Evolutionary conservation across 1,284 basidiomycete genomes (phyloP).

Genomic region (Malassezia arunalokei): DNA sequence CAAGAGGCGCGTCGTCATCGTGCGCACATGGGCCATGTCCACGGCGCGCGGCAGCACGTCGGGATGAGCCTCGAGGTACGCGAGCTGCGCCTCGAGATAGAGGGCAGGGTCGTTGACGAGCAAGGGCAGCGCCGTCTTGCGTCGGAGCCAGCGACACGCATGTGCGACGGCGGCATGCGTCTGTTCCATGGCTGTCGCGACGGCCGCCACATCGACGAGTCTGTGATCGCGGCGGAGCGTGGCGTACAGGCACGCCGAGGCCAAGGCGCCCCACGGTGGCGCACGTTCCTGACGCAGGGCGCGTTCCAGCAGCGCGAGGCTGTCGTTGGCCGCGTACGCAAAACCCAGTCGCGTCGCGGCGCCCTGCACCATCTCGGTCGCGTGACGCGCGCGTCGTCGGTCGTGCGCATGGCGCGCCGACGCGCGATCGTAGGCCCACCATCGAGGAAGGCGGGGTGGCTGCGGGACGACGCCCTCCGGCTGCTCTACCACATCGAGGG

Average conservation of each 20-base stretch:
- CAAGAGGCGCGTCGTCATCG: neutral
- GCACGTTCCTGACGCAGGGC: neutral
- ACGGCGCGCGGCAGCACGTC: neutral
- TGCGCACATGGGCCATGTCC: neutral
- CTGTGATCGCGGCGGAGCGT: conserved; percentile 3
- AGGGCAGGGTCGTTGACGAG: conserved; percentile 2
- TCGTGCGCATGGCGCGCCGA: neutral
- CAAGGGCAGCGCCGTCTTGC: neutral
- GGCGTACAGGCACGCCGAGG: conserved; percentile 10
- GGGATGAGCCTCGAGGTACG: neutral
- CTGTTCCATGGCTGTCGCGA: conserved; percentile 8
- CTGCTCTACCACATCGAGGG: neutral
- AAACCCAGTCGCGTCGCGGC: conserved; percentile 10
- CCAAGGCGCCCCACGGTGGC: neutral
- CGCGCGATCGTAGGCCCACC: conserved; percentile 6
- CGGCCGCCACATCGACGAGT: conserved; percentile 4
- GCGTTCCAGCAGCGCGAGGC: neutral
- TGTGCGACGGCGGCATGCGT: neutral
- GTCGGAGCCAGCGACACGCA: neutral
- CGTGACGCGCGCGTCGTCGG: neutral
- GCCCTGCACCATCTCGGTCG: conserved; percentile 1
- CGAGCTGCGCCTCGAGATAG: neutral
- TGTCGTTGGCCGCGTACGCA: conserved; percentile 1
- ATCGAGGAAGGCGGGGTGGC: too few species aligned
- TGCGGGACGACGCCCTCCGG: neutral